Conservation (phyloP, 441 rosid genomes). For the Pelargonium australe region DNA sequence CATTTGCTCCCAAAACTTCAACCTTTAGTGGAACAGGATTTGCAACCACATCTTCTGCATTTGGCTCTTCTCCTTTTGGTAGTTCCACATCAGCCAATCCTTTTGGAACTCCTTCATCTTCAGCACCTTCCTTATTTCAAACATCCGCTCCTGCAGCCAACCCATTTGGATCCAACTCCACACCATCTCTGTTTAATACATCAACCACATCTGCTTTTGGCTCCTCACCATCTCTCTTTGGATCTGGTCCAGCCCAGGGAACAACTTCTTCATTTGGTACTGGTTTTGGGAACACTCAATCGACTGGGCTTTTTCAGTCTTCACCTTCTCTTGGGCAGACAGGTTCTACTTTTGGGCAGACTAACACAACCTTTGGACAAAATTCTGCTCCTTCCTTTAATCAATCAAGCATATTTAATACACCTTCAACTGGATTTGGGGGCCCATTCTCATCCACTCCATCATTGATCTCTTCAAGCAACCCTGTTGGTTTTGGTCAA, state of each 20-base stretch:
- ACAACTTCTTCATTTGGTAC: conserved; percentile 40
- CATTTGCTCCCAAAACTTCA: conserved; percentile 48
- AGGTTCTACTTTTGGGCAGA: conserved; percentile 44
- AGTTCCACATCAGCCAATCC: conserved; percentile 37
- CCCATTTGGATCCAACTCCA: conserved; percentile 33
- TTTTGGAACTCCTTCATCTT: conserved; percentile 47
- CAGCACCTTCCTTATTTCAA: conserved; percentile 37
- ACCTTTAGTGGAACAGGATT: conserved; percentile 44
- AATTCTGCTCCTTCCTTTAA: conserved; percentile 31
- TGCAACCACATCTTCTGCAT: conserved; percentile 35
- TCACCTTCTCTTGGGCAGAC: conserved; percentile 44
- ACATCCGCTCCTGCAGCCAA: conserved; percentile 29
- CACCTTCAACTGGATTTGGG: conserved; percentile 48
- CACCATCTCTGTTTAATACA: conserved; percentile 43
- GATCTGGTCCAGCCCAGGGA: conserved; percentile 40
- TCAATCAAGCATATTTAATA: conserved; percentile 44
- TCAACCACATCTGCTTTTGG: conserved; percentile 42
- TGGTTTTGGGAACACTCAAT: conserved; percentile 44
- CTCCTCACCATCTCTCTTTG: conserved; percentile 57
- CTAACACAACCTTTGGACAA: conserved; percentile 44
- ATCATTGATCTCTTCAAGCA: conserved; percentile 41
- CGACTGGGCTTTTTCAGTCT: conserved; percentile 54
- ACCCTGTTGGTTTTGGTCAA: conserved; percentile 41
- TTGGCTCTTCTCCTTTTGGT: conserved; percentile 43
- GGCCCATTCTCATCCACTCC: conserved; percentile 50